A percentile compares a stretch with the other conserved stretches of the same genome.
phyloP scores from a whole-genome alignment of 2,329 filamentous ascomycete species.

The Thielaviopsis euricoi region DNA sequence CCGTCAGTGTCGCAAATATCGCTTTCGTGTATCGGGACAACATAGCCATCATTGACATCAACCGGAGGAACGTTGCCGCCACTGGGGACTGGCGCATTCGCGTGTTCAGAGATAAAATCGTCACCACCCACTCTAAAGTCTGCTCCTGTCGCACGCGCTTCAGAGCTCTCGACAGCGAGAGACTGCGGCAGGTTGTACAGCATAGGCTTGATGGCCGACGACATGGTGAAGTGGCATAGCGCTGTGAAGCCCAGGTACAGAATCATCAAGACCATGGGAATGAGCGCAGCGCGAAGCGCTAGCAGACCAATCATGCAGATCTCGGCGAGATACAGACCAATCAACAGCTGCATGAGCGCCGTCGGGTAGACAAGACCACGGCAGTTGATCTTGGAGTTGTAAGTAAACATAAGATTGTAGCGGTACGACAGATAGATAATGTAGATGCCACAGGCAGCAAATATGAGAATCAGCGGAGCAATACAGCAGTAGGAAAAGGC shows the following conservation, averaged over 20 bases:
- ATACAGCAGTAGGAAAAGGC: slow-evolving; percentile 77
- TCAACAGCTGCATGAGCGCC: slow-evolving; percentile 73
- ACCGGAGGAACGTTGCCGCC: not conserved
- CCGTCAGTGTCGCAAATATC: not conserved
- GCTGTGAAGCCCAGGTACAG: slow-evolving; percentile 58
- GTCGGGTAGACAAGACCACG: slow-evolving; percentile 76
- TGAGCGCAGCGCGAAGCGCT: slow-evolving; percentile 47
- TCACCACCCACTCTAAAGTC: slow-evolving; percentile 11
- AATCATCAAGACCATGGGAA: slow-evolving; percentile 60
- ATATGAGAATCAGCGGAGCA: slow-evolving; percentile 68
- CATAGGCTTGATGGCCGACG: slow-evolving; percentile 57
- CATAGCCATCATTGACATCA: slow-evolving; percentile 14
- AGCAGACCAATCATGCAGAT: slow-evolving; percentile 77
- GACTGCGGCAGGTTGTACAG: slow-evolving; percentile 66
- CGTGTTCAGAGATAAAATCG: slow-evolving; percentile 6
- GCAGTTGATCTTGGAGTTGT: slow-evolving; percentile 66
- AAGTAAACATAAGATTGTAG: slow-evolving; percentile 82
- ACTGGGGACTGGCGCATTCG: not conserved
- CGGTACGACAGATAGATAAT: slow-evolving; percentile 78
- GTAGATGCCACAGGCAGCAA: slow-evolving; percentile 61
- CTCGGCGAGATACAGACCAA: slow-evolving; percentile 69
- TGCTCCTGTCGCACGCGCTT: slow-evolving; percentile 2
- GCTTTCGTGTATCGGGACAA: slow-evolving; percentile 13
- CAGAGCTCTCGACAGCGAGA: slow-evolving; percentile 30
- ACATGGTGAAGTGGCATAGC: slow-evolving; percentile 60